Conservation (phyloP, 2,329 filamentous ascomycete genomes). For the Cladosporium velox region DNA sequence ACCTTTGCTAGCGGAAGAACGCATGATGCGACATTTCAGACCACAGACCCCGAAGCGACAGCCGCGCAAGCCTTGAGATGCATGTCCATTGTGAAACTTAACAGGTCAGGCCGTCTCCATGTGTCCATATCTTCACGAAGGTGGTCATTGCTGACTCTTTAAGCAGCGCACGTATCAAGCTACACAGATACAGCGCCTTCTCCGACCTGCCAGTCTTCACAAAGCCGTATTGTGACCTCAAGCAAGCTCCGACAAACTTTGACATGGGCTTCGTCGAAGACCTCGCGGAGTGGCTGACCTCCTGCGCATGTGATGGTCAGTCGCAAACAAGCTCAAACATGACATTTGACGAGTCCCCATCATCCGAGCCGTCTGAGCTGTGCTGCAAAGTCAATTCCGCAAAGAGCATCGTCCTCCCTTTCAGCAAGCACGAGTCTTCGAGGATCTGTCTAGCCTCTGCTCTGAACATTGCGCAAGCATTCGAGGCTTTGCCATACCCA, state of each 20-base stretch:
- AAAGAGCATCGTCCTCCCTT: slow-evolving; percentile 40
- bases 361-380: background rate
- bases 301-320: slow-evolving; percentile 24
- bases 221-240: slow-evolving; percentile 53
- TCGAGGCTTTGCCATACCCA: slow-evolving; percentile 51
- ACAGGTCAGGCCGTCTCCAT: slow-evolving; percentile 41
- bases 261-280: slow-evolving; percentile 23
- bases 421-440: slow-evolving; percentile 50
- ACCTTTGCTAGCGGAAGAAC: background rate
- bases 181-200: slow-evolving; percentile 56
- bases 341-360: background rate
- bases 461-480: slow-evolving; percentile 51
- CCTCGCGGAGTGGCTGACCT: slow-evolving; percentile 20
- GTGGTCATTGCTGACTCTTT: background rate
- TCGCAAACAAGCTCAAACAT: slow-evolving; percentile 16
- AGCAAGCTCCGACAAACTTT: slow-evolving; percentile 31
- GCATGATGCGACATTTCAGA: slow-evolving; percentile 36
- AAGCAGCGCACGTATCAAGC: slow-evolving; percentile 52
- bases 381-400: background rate
- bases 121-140: background rate
- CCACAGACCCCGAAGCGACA: slow-evolving; percentile 45
- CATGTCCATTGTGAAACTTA: slow-evolving; percentile 54
- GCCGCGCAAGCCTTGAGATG: slow-evolving; percentile 49
- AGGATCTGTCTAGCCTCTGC: slow-evolving; percentile 54
- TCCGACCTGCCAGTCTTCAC: slow-evolving; percentile 54